A percentile compares a stretch with the other conserved stretches of the same genome.
These are phyloP conservation scores for Russula emetica DNA, from an alignment of 768 basidiomycete species.

Conservation along the genomic window DNA sequence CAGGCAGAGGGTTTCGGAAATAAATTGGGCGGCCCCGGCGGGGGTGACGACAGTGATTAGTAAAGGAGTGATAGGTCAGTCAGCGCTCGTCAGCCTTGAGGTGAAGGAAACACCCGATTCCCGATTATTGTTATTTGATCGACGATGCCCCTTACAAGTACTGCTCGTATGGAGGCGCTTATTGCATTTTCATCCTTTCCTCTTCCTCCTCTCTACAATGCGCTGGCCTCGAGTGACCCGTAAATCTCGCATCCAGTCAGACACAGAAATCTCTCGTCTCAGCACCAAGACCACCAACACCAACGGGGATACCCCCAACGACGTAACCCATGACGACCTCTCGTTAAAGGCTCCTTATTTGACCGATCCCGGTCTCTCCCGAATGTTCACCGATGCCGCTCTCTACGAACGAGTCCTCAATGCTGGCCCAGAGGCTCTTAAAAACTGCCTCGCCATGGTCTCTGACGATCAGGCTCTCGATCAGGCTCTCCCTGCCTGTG, in stretches of 20 bases:
- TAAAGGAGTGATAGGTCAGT: not conserved
- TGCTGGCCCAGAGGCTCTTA: conserved; percentile 11
- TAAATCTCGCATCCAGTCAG: not conserved
- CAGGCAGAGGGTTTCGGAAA: no score
- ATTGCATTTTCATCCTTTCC: not conserved
- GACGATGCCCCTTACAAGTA: not conserved
- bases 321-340: conserved; percentile 14
- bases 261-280: not conserved
- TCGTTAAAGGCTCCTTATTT: not conserved
- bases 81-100: no score
- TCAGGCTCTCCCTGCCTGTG: conserved; percentile 26
- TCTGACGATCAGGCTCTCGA: conserved; percentile 9
- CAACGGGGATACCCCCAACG: not conserved
- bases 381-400: conserved; percentile 39
- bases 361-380: conserved; percentile 32
- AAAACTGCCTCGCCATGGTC: not conserved
- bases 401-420: conserved; percentile 38
- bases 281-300: not conserved
- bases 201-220: not conserved
- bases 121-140: not conserved
- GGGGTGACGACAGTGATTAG: not conserved
- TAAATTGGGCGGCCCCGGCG: no score
- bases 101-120: not conserved
- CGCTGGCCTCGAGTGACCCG: conserved; percentile 16
- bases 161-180: not conserved